Conservation (phyloP, 768 basidiomycete genomes). For the Podaxis sp. region DNA sequence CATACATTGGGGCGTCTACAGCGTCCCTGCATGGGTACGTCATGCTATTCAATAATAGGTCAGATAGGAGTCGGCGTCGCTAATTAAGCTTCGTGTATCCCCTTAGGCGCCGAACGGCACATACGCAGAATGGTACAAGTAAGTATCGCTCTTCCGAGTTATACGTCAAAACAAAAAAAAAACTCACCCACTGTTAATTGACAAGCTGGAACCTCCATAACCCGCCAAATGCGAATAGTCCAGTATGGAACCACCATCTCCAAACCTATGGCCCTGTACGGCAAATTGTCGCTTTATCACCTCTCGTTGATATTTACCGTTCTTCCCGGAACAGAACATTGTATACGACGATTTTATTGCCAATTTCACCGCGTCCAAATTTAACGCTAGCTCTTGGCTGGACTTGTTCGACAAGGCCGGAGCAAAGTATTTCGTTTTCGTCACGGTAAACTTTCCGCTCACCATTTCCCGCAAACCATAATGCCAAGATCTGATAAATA, state of each 20-base stretch:
- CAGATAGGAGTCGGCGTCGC: not conserved
- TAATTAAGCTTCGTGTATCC: not conserved
- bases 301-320: not conserved
- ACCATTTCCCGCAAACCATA: not conserved
- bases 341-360: constrained; percentile 61
- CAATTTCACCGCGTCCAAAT: constrained; percentile 50
- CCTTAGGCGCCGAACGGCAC: constrained; percentile 34
- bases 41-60: not conserved
- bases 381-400: constrained; percentile 55
- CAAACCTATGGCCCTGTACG: constrained; percentile 44
- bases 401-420: constrained; percentile 55
- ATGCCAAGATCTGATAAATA: not conserved
- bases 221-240: constrained; percentile 32
- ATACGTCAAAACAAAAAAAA: not conserved
- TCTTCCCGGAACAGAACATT: constrained; percentile 32
- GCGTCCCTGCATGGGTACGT: constrained; percentile 43
- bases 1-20: constrained; percentile 52
- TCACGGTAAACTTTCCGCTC: constrained; percentile 36
- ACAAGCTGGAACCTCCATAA: constrained; percentile 40
- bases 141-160: constrained; percentile 24
- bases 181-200: not conserved
- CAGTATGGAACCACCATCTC: constrained; percentile 50
- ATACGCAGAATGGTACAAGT: constrained; percentile 62
- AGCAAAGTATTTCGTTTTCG: constrained; percentile 62
- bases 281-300: not conserved